Conservation (phyloP, 2,329 filamentous ascomycete genomes). For the Venturia asperata region DNA sequence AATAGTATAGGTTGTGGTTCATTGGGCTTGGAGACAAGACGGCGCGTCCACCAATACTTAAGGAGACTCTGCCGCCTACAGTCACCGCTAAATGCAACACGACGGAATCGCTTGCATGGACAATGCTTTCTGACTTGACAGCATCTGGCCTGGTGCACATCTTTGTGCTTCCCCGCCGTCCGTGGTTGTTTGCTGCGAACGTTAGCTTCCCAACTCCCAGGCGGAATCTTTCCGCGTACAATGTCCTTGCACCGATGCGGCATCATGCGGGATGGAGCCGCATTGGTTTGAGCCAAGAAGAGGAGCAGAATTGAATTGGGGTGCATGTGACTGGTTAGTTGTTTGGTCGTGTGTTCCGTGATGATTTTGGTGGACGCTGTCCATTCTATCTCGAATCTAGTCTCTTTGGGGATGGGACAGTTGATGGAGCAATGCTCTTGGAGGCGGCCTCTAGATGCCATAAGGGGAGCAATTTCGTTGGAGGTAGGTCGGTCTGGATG, state of each 20-base stretch:
- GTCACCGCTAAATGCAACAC: not conserved
- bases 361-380: too few relatives aligned
- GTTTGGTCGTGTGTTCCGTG: not conserved
- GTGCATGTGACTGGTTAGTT: not conserved
- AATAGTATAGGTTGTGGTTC: not conserved
- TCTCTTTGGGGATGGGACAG: not conserved
- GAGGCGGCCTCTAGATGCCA: not conserved
- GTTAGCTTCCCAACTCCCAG: not conserved
- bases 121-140: constrained; percentile 6
- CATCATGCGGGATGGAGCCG: not conserved
- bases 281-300: constrained; percentile 1
- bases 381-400: not conserved
- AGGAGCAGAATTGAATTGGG: not conserved
- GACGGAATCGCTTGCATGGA: not conserved
- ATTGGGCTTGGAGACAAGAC: not conserved
- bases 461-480: not conserved
- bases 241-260: not conserved
- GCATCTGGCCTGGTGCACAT: not conserved
- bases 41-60: not conserved
- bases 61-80: not conserved
- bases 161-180: not conserved
- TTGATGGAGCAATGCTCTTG: not conserved
- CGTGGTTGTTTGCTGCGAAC: not conserved
- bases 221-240: not conserved
- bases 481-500: too few relatives aligned